Percentiles rank a stretch among this genome's conserved stretches.
Conservation (phyloP, 2,329 filamentous ascomycete genomes). For the Fusarium keratoplasticum region DNA sequence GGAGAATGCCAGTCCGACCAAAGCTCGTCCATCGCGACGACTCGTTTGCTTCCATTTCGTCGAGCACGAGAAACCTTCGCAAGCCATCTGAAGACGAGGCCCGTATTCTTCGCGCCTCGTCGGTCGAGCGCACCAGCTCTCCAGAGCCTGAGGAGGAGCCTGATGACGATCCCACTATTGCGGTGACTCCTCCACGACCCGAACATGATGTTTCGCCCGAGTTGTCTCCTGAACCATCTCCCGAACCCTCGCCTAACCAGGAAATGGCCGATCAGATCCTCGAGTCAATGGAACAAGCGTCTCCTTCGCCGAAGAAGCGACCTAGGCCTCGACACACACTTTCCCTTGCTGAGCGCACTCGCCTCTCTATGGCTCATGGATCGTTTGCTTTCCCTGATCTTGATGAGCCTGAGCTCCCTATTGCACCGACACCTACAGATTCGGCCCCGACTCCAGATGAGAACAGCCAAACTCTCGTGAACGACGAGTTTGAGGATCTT, state of each 20-base stretch:
- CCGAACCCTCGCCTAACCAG: constrained; percentile 51
- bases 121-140: constrained; percentile 33
- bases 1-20: constrained; percentile 43
- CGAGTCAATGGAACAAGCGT: constrained; percentile 64
- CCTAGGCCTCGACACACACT: constrained; percentile 64
- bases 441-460: constrained; percentile 23
- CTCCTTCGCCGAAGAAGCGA: constrained; percentile 67
- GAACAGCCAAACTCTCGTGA: constrained; percentile 24
- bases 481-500: constrained; percentile 60
- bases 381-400: constrained; percentile 53
- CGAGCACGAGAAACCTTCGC: constrained; percentile 31
- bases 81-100: constrained; percentile 35
- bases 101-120: constrained; percentile 31
- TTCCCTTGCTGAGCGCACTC: constrained; percentile 81
- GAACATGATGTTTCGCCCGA: constrained; percentile 20
- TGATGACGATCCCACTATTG: constrained; percentile 32
- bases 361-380: constrained; percentile 79
- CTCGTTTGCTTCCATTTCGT: constrained; percentile 37
- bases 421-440: constrained; percentile 20
- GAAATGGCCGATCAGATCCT: constrained; percentile 68
- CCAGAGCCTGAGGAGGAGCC: constrained; percentile 20
- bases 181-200: constrained; percentile 24
- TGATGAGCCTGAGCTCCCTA: constrained; percentile 44
- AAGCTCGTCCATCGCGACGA: constrained; percentile 40
- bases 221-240: constrained; percentile 14